These are phyloP conservation scores for Coix lacrymajobi DNA, from an alignment of 176 grass and related monocot species.

Conservation along the genomic window DNA sequence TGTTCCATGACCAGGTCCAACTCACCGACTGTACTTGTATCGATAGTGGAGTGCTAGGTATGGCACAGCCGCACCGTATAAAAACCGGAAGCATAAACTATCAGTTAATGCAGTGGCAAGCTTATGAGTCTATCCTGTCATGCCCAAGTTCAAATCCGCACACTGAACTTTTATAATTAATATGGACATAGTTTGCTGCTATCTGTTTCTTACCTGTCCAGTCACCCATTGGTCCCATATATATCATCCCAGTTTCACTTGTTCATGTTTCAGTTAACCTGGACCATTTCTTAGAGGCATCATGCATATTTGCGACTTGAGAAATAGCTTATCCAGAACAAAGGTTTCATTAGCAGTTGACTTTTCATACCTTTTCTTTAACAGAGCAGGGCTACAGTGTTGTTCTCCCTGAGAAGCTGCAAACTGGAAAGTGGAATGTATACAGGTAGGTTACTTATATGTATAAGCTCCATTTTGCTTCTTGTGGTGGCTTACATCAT, in stretches of 20 bases:
- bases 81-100: background rate
- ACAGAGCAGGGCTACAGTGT: conserved; percentile 84
- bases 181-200: background rate
- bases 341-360: background rate
- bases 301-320: background rate
- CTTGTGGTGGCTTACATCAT: conserved; percentile 16
- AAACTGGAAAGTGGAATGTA: conserved; percentile 96
- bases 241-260: background rate
- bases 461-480: background rate
- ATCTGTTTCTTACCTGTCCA: background rate
- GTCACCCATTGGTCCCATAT: background rate
- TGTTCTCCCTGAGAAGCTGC: conserved; percentile 90
- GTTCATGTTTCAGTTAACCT: background rate
- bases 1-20: background rate
- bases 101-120: background rate
- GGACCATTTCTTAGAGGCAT: background rate
- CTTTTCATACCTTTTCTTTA: background rate
- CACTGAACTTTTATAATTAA: background rate
- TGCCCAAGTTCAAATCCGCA: no score
- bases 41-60: no score
- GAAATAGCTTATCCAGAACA: background rate
- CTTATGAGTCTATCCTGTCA: no score
- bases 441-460: conserved; percentile 55
- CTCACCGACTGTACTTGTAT: background rate
- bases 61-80: background rate